Conservation (phyloP, 768 basidiomycete genomes). For the Lactarius akahatsu region DNA sequence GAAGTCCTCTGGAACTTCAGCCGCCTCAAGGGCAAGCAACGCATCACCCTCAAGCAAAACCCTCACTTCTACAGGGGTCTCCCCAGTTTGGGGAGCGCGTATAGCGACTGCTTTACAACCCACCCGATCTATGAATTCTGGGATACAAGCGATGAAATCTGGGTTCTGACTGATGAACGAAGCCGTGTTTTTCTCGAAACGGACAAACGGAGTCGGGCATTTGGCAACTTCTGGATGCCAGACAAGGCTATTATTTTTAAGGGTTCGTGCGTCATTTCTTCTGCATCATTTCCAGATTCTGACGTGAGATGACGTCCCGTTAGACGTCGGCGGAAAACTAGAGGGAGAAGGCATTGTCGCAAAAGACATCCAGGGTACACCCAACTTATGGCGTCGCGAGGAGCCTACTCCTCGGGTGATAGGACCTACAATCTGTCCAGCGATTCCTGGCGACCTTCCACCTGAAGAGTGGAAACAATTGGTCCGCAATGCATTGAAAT, state of each 20-base stretch:
- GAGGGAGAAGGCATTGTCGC: constrained; percentile 18
- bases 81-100: background rate
- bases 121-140: constrained; percentile 3
- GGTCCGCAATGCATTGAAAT: background rate
- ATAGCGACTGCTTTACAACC: background rate
- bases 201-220: background rate
- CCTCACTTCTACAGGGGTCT: constrained; percentile 19
- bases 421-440: background rate
- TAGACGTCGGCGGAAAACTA: constrained; percentile 15
- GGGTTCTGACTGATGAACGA: constrained; percentile 13
- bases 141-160: background rate
- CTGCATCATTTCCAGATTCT: background rate
- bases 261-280: background rate
- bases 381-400: constrained; percentile 5
- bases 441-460: background rate
- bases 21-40: constrained; percentile 2
- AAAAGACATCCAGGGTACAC: background rate
- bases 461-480: constrained; percentile 11
- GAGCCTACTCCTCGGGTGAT: background rate
- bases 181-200: constrained; percentile 17
- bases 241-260: constrained; percentile 15
- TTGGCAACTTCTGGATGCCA: constrained; percentile 17
- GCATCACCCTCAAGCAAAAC: constrained; percentile 19
- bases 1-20: constrained; percentile 25
- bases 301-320: background rate